These are phyloP conservation scores for Lecanosticta acicola DNA, from an alignment of 2,329 filamentous ascomycete species.

Conservation along the genomic window DNA sequence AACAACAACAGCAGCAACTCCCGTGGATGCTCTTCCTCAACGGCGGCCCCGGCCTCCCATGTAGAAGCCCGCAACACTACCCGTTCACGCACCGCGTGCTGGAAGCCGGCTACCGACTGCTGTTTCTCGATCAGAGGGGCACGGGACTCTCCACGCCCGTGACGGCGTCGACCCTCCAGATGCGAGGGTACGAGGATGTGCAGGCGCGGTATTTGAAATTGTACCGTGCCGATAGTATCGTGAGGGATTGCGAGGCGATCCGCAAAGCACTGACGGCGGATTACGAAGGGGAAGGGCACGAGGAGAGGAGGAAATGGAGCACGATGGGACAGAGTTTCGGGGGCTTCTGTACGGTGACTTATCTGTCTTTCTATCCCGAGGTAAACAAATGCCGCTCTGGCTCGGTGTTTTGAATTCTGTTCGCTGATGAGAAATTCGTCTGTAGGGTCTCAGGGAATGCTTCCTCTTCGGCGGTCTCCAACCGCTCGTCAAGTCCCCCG, in stretches of 20 bases:
- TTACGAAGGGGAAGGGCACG: conserved; percentile 57
- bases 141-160: conserved; percentile 81
- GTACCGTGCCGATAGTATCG: conserved; percentile 86
- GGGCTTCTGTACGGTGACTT: conserved; percentile 78
- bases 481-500: conserved; percentile 64
- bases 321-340: conserved; percentile 89
- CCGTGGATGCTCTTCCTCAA: conserved; percentile 69
- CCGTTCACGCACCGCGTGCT: conserved; percentile 66
- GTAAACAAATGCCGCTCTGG: neutral
- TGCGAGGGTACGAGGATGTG: conserved; percentile 55
- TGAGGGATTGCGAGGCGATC: conserved; percentile 82
- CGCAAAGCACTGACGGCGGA: conserved; percentile 66
- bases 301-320: conserved; percentile 71
- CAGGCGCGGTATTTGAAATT: conserved; percentile 77
- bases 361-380: conserved; percentile 72
- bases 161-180: conserved; percentile 63
- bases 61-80: conserved; percentile 66
- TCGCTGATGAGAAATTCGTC: neutral
- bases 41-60: conserved; percentile 79
- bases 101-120: conserved; percentile 72
- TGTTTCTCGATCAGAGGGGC: conserved; percentile 86
- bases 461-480: conserved; percentile 82
- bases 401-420: too few species aligned
- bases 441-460: conserved; percentile 64
- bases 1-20: too few species aligned